Evolutionary conservation across 2,329 filamentous ascomycete genomes (phyloP).

Genomic region (Fusarium napiforme): DNA sequence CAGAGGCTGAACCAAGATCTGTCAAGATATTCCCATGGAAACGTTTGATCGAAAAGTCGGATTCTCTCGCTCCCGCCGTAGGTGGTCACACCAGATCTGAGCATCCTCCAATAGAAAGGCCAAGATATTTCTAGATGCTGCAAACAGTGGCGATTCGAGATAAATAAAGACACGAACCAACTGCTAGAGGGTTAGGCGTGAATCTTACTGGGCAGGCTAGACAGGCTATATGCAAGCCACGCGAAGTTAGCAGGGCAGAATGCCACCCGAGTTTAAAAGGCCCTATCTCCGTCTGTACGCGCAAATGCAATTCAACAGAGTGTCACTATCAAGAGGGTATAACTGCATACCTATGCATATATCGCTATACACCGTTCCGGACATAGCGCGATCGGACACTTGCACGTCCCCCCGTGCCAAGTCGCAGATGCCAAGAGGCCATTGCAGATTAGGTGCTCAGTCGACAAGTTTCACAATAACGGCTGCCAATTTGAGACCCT

Average conservation of each 20-base stretch:
- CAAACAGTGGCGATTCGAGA: slow-evolving; percentile 5
- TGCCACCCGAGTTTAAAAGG: slow-evolving; percentile 4
- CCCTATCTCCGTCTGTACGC: neutral
- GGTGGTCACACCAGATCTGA: slow-evolving; percentile 19
- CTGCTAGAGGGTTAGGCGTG: slow-evolving; percentile 11
- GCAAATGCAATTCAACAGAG: neutral
- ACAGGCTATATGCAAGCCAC: slow-evolving; percentile 14
- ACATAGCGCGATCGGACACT: slow-evolving; percentile 6
- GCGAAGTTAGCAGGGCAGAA: slow-evolving; percentile 15
- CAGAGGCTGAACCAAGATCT: neutral
- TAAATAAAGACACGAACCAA: slow-evolving; percentile 29
- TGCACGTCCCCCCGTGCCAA: slow-evolving; percentile 17
- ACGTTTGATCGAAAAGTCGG: slow-evolving; percentile 2
- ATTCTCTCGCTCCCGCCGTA: slow-evolving; percentile 16
- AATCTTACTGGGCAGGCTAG: slow-evolving; percentile 5
- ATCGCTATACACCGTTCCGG: neutral
- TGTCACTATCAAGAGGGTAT: slow-evolving; percentile 8
- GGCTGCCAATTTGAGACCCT: slow-evolving; percentile 20
- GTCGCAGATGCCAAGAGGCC: slow-evolving; percentile 14
- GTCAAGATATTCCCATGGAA: slow-evolving; percentile 2
- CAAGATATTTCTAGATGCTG: slow-evolving; percentile 8
- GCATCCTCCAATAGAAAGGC: slow-evolving; percentile 13
- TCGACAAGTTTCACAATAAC: slow-evolving; percentile 27
- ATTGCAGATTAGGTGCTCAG: slow-evolving; percentile 20
- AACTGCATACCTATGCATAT: neutral